Evolutionary conservation across 176 grass and related monocot genomes (phyloP).

Genomic region (Musa itinerans): DNA sequence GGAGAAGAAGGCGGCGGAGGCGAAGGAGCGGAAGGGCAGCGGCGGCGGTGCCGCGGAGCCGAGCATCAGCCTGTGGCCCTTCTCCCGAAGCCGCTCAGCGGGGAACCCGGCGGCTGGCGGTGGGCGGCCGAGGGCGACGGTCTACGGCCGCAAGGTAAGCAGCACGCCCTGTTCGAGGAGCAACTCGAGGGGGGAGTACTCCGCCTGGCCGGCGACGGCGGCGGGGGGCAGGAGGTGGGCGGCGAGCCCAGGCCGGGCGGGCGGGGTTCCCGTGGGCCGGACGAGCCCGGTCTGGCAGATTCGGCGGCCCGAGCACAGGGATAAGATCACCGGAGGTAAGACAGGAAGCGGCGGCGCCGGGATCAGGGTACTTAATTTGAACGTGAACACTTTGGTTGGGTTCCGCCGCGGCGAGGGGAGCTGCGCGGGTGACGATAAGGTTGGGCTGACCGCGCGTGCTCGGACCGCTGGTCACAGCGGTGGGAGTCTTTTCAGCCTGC

Average conservation of each 20-base stretch:
- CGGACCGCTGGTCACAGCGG: background rate
- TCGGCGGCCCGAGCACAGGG: background rate
- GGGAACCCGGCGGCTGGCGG: conserved; percentile 24
- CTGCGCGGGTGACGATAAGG: conserved; percentile 33
- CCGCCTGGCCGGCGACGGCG: background rate
- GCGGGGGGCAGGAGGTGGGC: conserved; percentile 40
- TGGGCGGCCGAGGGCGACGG: conserved; percentile 8
- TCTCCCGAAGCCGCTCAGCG: conserved; percentile 70
- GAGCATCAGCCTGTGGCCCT: conserved; percentile 84
- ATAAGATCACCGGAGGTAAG: conserved; percentile 11
- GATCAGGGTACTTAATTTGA: conserved; percentile 45
- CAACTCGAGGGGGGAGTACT: conserved; percentile 63
- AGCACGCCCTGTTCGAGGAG: conserved; percentile 82
- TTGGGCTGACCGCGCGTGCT: conserved; percentile 1
- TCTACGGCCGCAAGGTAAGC: conserved; percentile 34
- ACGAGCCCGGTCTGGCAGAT: conserved; percentile 75
- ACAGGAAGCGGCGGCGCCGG: conserved; percentile 15
- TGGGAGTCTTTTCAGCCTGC: conserved; percentile 47
- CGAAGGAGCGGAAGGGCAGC: conserved; percentile 20
- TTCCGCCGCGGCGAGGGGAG: conserved; percentile 43
- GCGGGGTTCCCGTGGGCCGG: conserved; percentile 52
- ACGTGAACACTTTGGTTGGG: conserved; percentile 71
- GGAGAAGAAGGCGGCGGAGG: conserved; percentile 39
- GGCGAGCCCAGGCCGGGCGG: conserved; percentile 40
- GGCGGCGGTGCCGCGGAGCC: conserved; percentile 34